phyloP scores from a whole-genome alignment of 208 protist species.

The Strigomonas culicis region DNA sequence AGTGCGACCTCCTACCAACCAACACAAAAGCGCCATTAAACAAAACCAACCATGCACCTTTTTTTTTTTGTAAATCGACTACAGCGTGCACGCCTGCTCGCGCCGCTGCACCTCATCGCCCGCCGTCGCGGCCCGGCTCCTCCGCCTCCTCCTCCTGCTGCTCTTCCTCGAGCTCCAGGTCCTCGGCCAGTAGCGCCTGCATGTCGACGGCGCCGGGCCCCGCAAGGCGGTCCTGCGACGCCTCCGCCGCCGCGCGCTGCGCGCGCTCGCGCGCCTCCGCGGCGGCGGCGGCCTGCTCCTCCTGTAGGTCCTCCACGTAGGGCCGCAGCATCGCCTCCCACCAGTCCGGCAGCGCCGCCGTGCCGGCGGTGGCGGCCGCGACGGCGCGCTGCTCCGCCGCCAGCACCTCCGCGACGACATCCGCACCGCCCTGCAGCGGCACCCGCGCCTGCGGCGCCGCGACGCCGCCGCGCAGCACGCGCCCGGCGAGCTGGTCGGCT shows the following conservation, averaged over 20 bases:
- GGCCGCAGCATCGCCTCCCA: constrained; percentile 43
- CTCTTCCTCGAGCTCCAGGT: constrained; percentile 21
- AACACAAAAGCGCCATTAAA: background rate
- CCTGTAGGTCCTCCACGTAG: constrained; percentile 41
- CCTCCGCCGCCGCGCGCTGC: constrained; percentile 19
- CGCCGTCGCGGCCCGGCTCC: background rate
- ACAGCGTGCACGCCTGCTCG: background rate
- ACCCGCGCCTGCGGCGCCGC: background rate
- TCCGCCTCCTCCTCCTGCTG: constrained; percentile 9
- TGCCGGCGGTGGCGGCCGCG: constrained; percentile 3
- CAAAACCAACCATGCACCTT: background rate
- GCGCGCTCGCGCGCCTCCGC: constrained; percentile 25
- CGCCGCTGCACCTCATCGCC: background rate
- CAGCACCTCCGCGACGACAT: constrained; percentile 23
- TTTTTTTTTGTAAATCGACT: background rate
- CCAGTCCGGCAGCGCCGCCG: constrained; percentile 29
- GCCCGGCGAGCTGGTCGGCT: constrained; percentile 40
- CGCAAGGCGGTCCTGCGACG: constrained; percentile 14
- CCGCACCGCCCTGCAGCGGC: background rate
- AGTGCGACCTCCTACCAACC: background rate
- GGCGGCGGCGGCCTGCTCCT: constrained; percentile 14
- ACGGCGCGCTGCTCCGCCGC: constrained; percentile 14
- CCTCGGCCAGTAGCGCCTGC: constrained; percentile 17
- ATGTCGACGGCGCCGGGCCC: constrained; percentile 14
- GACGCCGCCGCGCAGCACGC: constrained; percentile 8